Conservation (phyloP, 371 early-diverging fungal genomes). For the Actinomortierella ambigua region DNA sequence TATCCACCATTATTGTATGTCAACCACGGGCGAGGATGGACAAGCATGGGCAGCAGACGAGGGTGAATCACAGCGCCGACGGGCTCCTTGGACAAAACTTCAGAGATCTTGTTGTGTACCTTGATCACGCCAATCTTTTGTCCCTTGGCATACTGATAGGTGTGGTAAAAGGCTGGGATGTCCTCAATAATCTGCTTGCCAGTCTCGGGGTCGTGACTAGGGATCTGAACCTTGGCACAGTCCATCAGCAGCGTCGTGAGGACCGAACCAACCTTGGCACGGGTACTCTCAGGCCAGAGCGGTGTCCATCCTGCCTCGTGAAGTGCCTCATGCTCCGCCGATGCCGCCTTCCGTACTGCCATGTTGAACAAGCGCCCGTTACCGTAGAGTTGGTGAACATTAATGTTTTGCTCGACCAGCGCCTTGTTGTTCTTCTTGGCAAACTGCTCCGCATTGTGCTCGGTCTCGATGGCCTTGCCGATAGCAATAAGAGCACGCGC, state of each 20-base stretch:
- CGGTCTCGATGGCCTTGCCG: constrained; percentile 83
- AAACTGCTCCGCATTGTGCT: constrained; percentile 82
- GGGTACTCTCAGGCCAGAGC: constrained; percentile 66
- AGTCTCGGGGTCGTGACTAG: constrained; percentile 61
- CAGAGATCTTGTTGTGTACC: constrained; percentile 70
- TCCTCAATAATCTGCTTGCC: constrained; percentile 59
- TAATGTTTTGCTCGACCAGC: constrained; percentile 48
- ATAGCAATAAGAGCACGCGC: constrained; percentile 69
- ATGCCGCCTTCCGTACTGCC: constrained; percentile 74
- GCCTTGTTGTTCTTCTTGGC: constrained; percentile 67
- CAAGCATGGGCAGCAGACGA: constrained; percentile 92
- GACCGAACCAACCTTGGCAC: constrained; percentile 70
- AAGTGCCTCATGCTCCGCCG: constrained; percentile 57
- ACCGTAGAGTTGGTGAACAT: constrained; percentile 64
- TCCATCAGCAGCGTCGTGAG: constrained; percentile 77
- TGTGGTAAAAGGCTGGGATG: constrained; percentile 87
- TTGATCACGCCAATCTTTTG: constrained; percentile 79
- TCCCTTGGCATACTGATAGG: constrained; percentile 64
- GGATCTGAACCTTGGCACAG: constrained; percentile 73
- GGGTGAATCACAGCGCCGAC: constrained; percentile 73
- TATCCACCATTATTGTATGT: constrained; percentile 91
- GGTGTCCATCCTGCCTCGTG: constrained; percentile 62
- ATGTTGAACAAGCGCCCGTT: constrained; percentile 80
- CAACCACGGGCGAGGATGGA: constrained; percentile 95
- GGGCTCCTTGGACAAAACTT: constrained; percentile 70